These are phyloP conservation scores for Debaryomyces nepalensis DNA, from an alignment of 1,139 yeast species.

Conservation along the genomic window DNA sequence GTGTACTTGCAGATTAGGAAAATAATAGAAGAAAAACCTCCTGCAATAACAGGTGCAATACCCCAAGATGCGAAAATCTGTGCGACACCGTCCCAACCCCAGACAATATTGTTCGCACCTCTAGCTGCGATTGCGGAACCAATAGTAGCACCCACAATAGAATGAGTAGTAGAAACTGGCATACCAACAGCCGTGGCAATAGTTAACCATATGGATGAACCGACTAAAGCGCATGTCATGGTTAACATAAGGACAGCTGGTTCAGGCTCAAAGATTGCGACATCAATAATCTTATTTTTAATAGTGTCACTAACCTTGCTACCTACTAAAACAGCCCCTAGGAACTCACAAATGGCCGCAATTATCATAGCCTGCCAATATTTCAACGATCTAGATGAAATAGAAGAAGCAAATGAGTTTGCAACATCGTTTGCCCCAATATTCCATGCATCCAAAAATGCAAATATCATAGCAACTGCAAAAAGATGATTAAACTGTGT, in stretches of 20 bases:
- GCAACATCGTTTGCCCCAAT: slow-evolving; percentile 88
- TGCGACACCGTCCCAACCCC: slow-evolving; percentile 81
- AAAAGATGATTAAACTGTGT: slow-evolving; percentile 64
- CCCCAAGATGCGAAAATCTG: slow-evolving; percentile 83
- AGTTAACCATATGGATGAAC: slow-evolving; percentile 75
- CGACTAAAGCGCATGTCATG: slow-evolving; percentile 77
- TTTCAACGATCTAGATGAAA: slow-evolving; percentile 68
- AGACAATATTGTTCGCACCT: slow-evolving; percentile 57
- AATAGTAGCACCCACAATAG: slow-evolving; percentile 76
- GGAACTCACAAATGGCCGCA: slow-evolving; percentile 69
- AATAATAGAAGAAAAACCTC: slow-evolving; percentile 60
- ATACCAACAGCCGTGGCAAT: slow-evolving; percentile 69
- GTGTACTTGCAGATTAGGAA: slow-evolving; percentile 62
- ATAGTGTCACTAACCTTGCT: slow-evolving; percentile 73
- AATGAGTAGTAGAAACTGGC: slow-evolving; percentile 82
- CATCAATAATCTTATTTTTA: slow-evolving; percentile 62
- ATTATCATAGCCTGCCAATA: slow-evolving; percentile 78
- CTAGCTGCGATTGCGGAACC: slow-evolving; percentile 78
- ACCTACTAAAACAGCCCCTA: slow-evolving; percentile 78
- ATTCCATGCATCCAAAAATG: slow-evolving; percentile 80
- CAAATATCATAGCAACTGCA: slow-evolving; percentile 71
- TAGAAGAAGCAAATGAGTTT: slow-evolving; percentile 76
- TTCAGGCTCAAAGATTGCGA: slow-evolving; percentile 50
- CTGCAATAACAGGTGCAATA: slow-evolving; percentile 77
- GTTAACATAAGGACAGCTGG: slow-evolving; percentile 77